phyloP scores from a whole-genome alignment of 164 flowering plant genomes.

The Umbellularia californica region DNA sequence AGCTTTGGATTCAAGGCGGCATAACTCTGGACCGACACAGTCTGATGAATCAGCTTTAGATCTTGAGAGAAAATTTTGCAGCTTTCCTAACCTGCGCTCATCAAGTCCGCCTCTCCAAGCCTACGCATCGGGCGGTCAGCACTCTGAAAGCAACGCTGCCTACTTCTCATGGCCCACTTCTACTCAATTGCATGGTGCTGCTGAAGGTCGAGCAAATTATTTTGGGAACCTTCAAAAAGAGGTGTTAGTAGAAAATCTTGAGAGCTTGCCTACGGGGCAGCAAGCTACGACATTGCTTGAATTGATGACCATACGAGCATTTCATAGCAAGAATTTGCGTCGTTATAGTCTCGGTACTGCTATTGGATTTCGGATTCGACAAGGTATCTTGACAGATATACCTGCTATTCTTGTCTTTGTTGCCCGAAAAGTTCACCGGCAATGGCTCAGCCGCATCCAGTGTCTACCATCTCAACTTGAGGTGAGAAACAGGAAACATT shows the following conservation, averaged over 20 bases:
- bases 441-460: constrained; percentile 69
- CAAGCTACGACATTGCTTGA: constrained; percentile 91
- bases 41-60: constrained; percentile 86
- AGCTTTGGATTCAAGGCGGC: constrained; percentile 42
- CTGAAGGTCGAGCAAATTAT: constrained; percentile 86
- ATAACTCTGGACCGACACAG: constrained; percentile 61
- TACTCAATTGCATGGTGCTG: constrained; percentile 67
- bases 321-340: constrained; percentile 86
- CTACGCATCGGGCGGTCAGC: constrained; percentile 69
- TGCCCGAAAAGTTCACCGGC: constrained; percentile 80
- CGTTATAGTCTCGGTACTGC: constrained; percentile 89
- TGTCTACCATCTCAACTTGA: constrained; percentile 81
- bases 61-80: constrained; percentile 59
- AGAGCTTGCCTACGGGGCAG: constrained; percentile 70
- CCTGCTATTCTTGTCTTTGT: constrained; percentile 97
- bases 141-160: constrained; percentile 78
- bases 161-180: constrained; percentile 95
- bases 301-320: constrained; percentile 91
- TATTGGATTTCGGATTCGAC: constrained; percentile 74
- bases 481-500: constrained; percentile 33
- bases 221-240: constrained; percentile 90
- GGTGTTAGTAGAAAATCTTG: constrained; percentile 73
- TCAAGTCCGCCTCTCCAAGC: constrained; percentile 62
- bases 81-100: constrained; percentile 39
- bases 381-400: constrained; percentile 67